These are phyloP conservation scores for Desmodesmus armatus DNA, from an alignment of 139 green algal genomes.

Conservation along the genomic window DNA sequence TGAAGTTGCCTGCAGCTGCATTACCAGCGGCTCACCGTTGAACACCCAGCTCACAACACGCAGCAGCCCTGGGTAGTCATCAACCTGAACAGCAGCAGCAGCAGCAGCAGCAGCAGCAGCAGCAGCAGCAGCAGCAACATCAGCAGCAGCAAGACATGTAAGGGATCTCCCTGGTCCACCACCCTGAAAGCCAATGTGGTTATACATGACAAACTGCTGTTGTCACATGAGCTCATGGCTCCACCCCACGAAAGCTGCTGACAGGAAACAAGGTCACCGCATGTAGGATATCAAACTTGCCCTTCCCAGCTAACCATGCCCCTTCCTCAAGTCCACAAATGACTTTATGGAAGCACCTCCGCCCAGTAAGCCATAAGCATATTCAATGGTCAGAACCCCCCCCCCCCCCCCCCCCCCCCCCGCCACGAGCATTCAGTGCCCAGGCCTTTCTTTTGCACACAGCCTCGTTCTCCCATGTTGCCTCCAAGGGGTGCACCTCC, in stretches of 20 bases:
- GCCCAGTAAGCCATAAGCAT: too few species aligned
- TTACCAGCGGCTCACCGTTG: conserved; percentile 40
- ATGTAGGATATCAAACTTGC: background rate
- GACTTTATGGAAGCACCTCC: too few species aligned
- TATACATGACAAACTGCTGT: background rate
- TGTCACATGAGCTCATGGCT: background rate
- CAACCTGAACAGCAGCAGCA: conserved; percentile 15
- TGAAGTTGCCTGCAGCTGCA: too few species aligned
- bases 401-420: too few species aligned
- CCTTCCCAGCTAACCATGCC: background rate
- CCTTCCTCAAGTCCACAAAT: too few species aligned
- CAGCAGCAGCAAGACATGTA: background rate
- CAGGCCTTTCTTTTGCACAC: too few species aligned
- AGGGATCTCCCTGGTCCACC: background rate
- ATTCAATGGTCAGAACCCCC: too few species aligned
- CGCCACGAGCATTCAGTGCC: too few species aligned
- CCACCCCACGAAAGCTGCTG: background rate
- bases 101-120: conserved; percentile 19
- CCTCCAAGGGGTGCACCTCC: too few species aligned
- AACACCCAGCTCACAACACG: conserved; percentile 36
- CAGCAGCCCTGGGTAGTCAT: conserved; percentile 35
- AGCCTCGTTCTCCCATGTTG: too few species aligned
- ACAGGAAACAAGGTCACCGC: background rate
- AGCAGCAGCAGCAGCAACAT: conserved; percentile 30
- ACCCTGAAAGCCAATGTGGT: background rate